Evolutionary conservation across 768 basidiomycete species (phyloP).

Genomic region (Suillus hirtellus): DNA sequence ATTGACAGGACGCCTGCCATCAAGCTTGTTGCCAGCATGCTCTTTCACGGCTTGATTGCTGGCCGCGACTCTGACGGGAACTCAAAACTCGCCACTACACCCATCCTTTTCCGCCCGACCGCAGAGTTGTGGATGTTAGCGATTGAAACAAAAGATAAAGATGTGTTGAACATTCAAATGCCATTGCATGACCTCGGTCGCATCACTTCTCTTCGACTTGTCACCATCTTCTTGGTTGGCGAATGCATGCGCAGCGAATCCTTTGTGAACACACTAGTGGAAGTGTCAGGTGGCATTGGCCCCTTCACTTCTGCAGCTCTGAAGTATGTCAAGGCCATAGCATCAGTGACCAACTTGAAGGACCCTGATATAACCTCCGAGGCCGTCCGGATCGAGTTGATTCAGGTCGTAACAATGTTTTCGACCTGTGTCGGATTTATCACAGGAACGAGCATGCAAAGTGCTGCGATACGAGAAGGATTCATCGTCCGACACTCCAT

Average conservation of each 20-base stretch:
- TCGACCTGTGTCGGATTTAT: background rate
- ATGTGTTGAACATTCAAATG: background rate
- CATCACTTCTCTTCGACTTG: background rate
- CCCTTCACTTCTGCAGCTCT: background rate
- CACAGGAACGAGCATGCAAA: background rate
- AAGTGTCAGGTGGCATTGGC: background rate
- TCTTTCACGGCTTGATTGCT: background rate
- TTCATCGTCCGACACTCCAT: background rate
- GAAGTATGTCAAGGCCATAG: slow-evolving; percentile 1
- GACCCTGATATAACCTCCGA: background rate
- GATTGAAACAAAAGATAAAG: background rate
- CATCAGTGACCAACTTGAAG: too few species aligned
- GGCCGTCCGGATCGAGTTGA: background rate
- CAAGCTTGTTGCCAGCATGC: background rate
- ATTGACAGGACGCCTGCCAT: background rate
- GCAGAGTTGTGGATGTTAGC: slow-evolving; percentile 1
- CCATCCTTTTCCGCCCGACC: background rate
- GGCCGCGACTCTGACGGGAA: background rate
- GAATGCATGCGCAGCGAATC: background rate
- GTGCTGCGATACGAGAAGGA: background rate
- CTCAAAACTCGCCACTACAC: background rate
- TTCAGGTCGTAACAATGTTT: background rate
- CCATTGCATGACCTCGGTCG: background rate
- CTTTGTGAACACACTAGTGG: background rate
- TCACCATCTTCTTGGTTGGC: too few species aligned